Conservation (phyloP, 2,329 filamentous ascomycete genomes). For the Lecanicillium sp. region DNA sequence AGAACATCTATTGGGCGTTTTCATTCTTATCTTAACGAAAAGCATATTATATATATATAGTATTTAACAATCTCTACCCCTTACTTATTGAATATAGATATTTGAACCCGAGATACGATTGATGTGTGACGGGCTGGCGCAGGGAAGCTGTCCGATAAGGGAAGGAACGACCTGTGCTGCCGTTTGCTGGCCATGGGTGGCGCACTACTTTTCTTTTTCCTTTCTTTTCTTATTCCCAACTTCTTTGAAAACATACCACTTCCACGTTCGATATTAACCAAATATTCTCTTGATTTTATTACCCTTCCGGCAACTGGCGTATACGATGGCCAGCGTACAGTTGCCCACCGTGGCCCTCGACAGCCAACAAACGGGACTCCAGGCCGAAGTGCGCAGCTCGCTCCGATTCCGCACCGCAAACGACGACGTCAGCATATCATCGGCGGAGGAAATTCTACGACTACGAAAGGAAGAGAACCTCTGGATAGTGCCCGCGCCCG, state of each 20-base stretch:
- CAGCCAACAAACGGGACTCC: conserved; percentile 19
- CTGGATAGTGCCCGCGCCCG: conserved; percentile 28
- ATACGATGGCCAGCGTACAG: conserved; percentile 2
- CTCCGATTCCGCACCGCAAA: conserved; percentile 21
- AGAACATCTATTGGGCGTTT: conserved; percentile 7
- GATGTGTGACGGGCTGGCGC: no score
- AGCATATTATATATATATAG: background rate
- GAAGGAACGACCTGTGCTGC: background rate
- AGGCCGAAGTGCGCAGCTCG: conserved; percentile 21
- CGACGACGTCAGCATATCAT: conserved; percentile 12
- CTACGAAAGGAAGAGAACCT: conserved; percentile 21
- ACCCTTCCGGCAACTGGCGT: no score
- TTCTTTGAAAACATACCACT: no score
- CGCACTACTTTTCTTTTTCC: no score
- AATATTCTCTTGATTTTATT: no score
- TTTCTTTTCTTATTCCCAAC: no score
- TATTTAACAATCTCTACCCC: background rate
- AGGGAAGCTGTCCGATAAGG: background rate
- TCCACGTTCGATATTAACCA: no score
- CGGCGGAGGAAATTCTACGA: conserved; percentile 21
- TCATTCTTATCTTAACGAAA: background rate
- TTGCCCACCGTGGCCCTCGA: conserved; percentile 22
- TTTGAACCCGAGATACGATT: background rate
- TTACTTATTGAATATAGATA: background rate
- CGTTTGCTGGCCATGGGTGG: background rate